Conservation (phyloP, 345 rosid species). For the Eucalyptus grandis region DNA sequence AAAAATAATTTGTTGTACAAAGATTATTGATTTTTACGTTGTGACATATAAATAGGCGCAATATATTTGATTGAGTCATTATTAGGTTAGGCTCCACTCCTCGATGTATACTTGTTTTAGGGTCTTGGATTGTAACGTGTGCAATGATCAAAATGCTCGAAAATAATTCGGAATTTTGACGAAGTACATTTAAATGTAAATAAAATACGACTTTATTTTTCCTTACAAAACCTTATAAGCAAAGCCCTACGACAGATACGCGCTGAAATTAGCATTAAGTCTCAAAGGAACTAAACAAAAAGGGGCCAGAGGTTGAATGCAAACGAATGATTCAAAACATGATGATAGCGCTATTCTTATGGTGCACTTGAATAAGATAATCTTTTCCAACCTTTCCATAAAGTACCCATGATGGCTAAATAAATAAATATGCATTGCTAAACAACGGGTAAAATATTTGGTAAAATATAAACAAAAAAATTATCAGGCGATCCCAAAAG, state of each 20-base stretch:
- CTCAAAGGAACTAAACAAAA: neutral
- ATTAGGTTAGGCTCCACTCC: neutral
- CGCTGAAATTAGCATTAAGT: neutral
- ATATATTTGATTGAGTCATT: neutral
- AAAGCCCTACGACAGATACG: accelerated
- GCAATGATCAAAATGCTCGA: neutral
- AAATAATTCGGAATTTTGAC: neutral
- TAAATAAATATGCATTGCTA: neutral
- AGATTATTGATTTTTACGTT: neutral
- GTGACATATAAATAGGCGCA: neutral
- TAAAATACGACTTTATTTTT: neutral
- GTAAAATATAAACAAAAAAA: neutral
- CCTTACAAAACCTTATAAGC: neutral
- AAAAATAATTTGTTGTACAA: accelerated
- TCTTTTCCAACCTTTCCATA: neutral
- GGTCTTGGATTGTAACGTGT: neutral
- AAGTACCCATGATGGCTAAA: neutral
- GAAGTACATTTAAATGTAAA: neutral
- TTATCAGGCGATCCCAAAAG: neutral
- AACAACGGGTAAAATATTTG: neutral
- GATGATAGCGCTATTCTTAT: neutral
- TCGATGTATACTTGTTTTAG: neutral
- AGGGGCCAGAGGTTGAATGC: neutral
- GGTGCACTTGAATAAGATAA: neutral
- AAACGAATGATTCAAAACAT: neutral